These are phyloP conservation scores for Macaranga tanarius DNA, from an alignment of 441 rosid genomes.

Conservation along the genomic window DNA sequence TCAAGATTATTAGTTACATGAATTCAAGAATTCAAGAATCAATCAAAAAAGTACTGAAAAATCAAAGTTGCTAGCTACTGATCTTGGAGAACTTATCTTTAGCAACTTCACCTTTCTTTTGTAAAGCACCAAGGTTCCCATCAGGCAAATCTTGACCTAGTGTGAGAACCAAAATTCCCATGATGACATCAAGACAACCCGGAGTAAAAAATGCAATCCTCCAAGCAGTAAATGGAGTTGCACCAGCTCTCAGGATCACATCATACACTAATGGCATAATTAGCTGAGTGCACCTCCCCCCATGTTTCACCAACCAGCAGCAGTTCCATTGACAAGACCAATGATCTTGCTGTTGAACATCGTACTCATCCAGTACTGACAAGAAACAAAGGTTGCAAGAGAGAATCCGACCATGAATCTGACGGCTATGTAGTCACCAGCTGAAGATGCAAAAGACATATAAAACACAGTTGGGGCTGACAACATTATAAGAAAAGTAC, in stretches of 20 bases:
- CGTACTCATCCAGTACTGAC: constrained; percentile 95
- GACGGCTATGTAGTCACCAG: constrained; percentile 65
- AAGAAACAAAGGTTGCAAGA: constrained; percentile 80
- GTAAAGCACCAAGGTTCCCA: constrained; percentile 63
- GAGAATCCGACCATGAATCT: constrained; percentile 92
- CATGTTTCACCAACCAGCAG: constrained; percentile 94
- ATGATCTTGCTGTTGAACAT: constrained; percentile 85
- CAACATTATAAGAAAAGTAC: constrained; percentile 72
- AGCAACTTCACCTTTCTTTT: constrained; percentile 64
- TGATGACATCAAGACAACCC: constrained; percentile 61
- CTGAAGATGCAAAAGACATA: constrained; percentile 61
- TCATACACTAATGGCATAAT: constrained; percentile 78
- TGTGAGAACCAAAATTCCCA: constrained; percentile 66
- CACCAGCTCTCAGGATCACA: constrained; percentile 44
- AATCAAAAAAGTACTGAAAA: not conserved
- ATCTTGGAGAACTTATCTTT: constrained; percentile 79
- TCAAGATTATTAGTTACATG: not conserved
- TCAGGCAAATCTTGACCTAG: constrained; percentile 90
- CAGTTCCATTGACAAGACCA: constrained; percentile 78
- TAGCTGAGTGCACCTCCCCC: constrained; percentile 89
- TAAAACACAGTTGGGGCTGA: constrained; percentile 76
- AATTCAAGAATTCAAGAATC: not conserved
- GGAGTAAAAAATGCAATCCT: constrained; percentile 81
- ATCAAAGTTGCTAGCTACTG: not conserved
- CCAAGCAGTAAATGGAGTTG: constrained; percentile 82